A percentile compares a stretch with the other conserved stretches of the same genome.
These are phyloP conservation scores for Macrophomina phaseolina DNA, from an alignment of 2,329 filamentous ascomycete genomes.

Conservation along the genomic window DNA sequence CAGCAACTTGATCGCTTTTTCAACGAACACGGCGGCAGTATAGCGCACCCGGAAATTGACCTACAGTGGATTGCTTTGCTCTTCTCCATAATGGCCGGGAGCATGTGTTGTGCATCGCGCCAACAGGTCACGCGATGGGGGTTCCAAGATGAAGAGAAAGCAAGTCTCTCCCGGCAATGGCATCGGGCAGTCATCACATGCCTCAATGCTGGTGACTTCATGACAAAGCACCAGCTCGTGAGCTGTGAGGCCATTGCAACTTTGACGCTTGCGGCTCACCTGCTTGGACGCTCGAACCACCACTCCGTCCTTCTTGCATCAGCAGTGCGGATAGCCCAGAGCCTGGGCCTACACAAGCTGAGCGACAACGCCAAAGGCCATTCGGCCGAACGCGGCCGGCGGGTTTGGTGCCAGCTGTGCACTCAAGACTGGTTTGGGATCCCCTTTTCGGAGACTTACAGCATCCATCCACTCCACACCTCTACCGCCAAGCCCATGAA, in stretches of 20 bases:
- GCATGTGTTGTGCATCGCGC: conserved; percentile 50
- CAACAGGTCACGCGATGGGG: conserved; percentile 49
- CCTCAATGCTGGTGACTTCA: conserved; percentile 55
- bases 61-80: conserved; percentile 56
- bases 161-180: conserved; percentile 52
- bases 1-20: conserved; percentile 48
- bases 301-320: conserved; percentile 54
- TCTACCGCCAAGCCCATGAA: conserved; percentile 42
- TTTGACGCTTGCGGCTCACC: conserved; percentile 56
- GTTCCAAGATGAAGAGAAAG: conserved; percentile 49
- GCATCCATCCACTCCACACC: conserved; percentile 45
- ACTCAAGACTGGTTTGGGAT: conserved; percentile 53
- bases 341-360: conserved; percentile 53
- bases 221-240: conserved; percentile 45
- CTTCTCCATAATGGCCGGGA: conserved; percentile 52
- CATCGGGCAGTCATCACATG: conserved; percentile 53
- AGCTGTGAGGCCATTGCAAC: conserved; percentile 54
- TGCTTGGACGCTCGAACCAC: conserved; percentile 56
- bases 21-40: conserved; percentile 39
- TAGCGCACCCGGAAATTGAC: conserved; percentile 42
- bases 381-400: conserved; percentile 44
- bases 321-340: conserved; percentile 55
- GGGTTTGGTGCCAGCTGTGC: conserved; percentile 48
- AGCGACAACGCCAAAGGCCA: conserved; percentile 33
- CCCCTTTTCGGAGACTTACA: conserved; percentile 48